Base-by-base conservation (phyloP, 805 yeast genomes). In the Ogataea haglerorum region DNA sequence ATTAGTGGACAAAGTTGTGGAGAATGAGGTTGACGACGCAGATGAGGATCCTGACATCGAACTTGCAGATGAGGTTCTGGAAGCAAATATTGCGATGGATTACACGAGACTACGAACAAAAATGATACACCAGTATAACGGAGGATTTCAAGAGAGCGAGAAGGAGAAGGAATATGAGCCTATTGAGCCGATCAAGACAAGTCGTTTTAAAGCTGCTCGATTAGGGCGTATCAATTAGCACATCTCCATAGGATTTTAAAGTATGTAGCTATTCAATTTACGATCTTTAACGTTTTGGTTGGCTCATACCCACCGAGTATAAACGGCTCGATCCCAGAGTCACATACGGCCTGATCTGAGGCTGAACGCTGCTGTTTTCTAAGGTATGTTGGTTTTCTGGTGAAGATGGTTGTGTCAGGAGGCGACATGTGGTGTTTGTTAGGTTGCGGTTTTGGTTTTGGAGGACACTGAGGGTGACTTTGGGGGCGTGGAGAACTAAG, bases 151-250 rank as follows among this genome's bases (percentile, higher is more conserved):
- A 36, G 65, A 68, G 44, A 61, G 73, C 1, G 73, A 71, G 2
- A 63, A 67, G 36, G 85, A 75, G 29, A 52, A 61, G 44, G 90
- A 79, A 42, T 51, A 77, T 14, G 95, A 84, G 53, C 88, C 87
- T 0, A 64, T 84, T 6, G 88, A 84, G 49, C 79, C 80, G 0
- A 57, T 75, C 6, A 79, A 69, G 44, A 64, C 76, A 1, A 85
- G 95, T 54, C 66, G 88, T 37, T 87, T 87, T 60, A 83, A 70
- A 53, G 76, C 85, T 9, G 82, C 85, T 5, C 53, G 63, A 23
- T 42, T 61, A 15, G 65, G 59, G 28, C 39, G 52, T 34, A 36
- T 36, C 14, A 24, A 42, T 15, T 34, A 37, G 36, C 28, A 25
- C 17, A 28, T 26, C 10, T n/a, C 4, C 1, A 26, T 13, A 12